These are phyloP conservation scores for Starmerella powellii DNA, from an alignment of 805 yeast genomes.

Conservation along the genomic window DNA sequence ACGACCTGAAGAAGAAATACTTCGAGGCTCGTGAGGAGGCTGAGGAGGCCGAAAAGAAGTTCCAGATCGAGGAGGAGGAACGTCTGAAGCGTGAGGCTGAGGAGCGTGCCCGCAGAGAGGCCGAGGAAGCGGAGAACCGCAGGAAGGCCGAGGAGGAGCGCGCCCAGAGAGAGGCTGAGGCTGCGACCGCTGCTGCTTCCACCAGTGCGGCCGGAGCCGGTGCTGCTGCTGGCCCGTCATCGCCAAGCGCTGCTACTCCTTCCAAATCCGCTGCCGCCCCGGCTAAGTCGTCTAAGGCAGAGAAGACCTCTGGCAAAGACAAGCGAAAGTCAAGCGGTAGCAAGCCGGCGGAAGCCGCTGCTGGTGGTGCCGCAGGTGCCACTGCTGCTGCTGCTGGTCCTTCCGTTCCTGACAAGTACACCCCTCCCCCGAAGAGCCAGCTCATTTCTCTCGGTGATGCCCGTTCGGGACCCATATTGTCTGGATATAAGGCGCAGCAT, in stretches of 20 bases:
- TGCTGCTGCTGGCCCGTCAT: conserved; percentile 4
- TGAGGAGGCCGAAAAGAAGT: conserved; percentile 20
- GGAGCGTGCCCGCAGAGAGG: conserved; percentile 16
- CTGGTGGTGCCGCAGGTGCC: conserved; percentile 10
- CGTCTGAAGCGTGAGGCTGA: conserved; percentile 21
- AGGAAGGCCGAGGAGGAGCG: conserved; percentile 12
- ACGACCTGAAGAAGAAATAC: conserved; percentile 26
- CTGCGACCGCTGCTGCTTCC: conserved; percentile 12
- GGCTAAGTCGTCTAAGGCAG: too few species aligned
- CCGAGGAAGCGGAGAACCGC: conserved; percentile 14
- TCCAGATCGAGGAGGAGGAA: conserved; percentile 19
- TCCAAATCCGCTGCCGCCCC: conserved; percentile 1
- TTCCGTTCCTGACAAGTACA: conserved; percentile 36
- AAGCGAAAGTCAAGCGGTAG: too few species aligned
- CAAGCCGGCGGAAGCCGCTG: too few species aligned
- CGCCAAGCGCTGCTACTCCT: conserved; percentile 1
- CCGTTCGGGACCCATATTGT: conserved; percentile 13
- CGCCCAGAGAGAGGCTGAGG: conserved; percentile 1
- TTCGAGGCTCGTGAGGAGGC: conserved; percentile 23
- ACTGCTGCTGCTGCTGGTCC: conserved; percentile 1
- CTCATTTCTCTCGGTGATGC: conserved; percentile 18
- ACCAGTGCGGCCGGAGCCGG: conserved; percentile 12
- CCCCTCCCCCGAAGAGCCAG: conserved; percentile 42
- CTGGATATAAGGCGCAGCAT: conserved; percentile 13
- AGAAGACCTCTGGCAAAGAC: not conserved